Evolutionary conservation across 768 basidiomycete species (phyloP), one percentile per base, ranked within the genome.

Genomic region (Clitopilus passeckerianus): DNA sequence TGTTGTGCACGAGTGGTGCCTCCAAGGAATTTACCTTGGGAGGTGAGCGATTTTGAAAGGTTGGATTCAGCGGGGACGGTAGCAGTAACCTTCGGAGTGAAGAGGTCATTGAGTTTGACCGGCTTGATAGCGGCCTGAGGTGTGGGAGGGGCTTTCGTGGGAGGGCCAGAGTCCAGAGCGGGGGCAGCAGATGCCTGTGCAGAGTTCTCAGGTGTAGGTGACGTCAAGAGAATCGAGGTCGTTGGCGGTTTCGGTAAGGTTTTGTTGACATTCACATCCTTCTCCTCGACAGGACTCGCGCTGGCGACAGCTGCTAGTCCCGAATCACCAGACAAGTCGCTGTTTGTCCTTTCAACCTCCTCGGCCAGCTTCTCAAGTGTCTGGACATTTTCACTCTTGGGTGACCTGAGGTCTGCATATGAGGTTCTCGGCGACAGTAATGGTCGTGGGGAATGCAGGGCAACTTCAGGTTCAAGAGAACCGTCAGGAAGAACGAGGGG

Each of bases 361-460:
- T 83, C 86, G 0, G 87, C 90, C 77, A 93, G 85, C 69, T 80
- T 78, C 72, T 93, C 91, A 56, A 93, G 75, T 61, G 80, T 75
- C 60, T 84, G 83, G 6, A 93, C 89, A n/a, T 84, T 71, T 59
- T 83, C 80, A 65, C 82, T 83, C 73, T 78, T 83, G 30, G 74
- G 66, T 22, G 79, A 56, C 1, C 76, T 70, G 1, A 76, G 74
- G 56, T 79, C 75, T 10, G 77, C 69, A 59, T 78, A 84, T 0
- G 85, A 83, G 43, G 78, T 77, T 63, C 86, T 87, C 6, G 89
- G 88, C 0, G 87, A 89, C 16, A 83, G 77, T 56, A 87, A 74
- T 0, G 90, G 90, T 7, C 86, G 83, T 2, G 91, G 90, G 0
- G 89, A 89, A 61, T 82, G 75, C 1, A 87, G 63, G 1, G 81